These are phyloP conservation scores for Pythium aquatile DNA, from an alignment of 352 stramenopile species.

Conservation along the genomic window DNA sequence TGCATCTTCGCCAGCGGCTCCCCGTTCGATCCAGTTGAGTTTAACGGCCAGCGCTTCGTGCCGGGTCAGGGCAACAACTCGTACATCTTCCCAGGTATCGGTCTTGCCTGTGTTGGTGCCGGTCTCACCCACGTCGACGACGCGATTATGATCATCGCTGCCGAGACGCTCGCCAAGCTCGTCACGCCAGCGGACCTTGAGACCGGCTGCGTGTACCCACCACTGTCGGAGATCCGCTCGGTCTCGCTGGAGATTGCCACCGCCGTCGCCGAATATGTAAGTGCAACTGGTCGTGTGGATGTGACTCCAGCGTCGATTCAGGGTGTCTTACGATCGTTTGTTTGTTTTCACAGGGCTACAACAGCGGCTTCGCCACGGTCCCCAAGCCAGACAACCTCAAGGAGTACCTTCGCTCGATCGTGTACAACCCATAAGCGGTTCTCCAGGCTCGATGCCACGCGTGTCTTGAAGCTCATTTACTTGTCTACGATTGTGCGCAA, in stretches of 20 bases:
- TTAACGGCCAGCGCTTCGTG: constrained; percentile 84
- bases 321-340: constrained; percentile 2
- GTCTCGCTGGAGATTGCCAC: constrained; percentile 93
- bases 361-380: constrained; percentile 55
- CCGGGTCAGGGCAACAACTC: constrained; percentile 94
- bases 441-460: background rate
- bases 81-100: constrained; percentile 97
- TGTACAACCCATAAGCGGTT: constrained; percentile 69
- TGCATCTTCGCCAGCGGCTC: constrained; percentile 96
- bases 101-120: constrained; percentile 90
- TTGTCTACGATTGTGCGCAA: background rate
- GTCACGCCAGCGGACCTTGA: constrained; percentile 90
- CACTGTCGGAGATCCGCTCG: constrained; percentile 89
- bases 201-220: constrained; percentile 93
- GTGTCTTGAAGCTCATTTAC: background rate
- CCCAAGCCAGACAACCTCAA: constrained; percentile 51
- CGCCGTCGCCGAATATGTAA: constrained; percentile 86
- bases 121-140: constrained; percentile 77
- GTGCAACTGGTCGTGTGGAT: constrained; percentile 3
- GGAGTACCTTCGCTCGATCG: constrained; percentile 50
- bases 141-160: constrained; percentile 81
- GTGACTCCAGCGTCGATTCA: background rate
- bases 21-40: constrained; percentile 93
- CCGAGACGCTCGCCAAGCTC: constrained; percentile 62
- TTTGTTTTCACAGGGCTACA: constrained; percentile 42